Conservation (phyloP, 345 rosid genomes). For the Melaleuca quinquenervia region DNA sequence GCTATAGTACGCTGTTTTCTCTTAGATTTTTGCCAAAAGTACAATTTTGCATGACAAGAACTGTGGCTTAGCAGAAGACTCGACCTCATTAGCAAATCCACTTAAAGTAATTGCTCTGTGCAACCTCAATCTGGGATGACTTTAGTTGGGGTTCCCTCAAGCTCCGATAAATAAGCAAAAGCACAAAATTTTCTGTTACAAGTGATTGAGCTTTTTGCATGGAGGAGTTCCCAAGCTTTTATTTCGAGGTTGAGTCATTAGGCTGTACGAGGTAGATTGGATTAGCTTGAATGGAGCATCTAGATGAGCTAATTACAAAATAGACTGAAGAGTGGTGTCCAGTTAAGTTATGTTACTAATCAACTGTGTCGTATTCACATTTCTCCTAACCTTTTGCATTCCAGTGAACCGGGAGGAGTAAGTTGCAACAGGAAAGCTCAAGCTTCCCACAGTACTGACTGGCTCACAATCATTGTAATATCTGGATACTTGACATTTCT, state of each 20-base stretch:
- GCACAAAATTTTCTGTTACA: neutral
- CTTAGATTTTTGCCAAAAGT: neutral
- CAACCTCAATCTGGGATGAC: neutral
- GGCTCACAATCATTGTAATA: conserved; percentile 95
- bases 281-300: neutral
- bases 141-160: neutral
- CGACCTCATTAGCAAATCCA: neutral
- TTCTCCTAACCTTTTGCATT: neutral
- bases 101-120: neutral
- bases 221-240: neutral
- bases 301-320: neutral
- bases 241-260: neutral
- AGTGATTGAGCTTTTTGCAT: neutral
- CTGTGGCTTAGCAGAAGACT: neutral
- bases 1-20: neutral
- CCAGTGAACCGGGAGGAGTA: conserved; percentile 91
- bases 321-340: neutral
- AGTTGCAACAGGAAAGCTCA: conserved; percentile 81
- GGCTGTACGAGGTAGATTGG: neutral
- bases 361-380: neutral
- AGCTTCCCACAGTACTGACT: conserved; percentile 72
- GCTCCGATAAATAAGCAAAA: neutral
- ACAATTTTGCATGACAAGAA: neutral
- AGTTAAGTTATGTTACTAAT: neutral
- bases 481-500: neutral